Base-by-base conservation (phyloP, 169 alveolate genomes). In the Plasmodium malariae region DNA sequence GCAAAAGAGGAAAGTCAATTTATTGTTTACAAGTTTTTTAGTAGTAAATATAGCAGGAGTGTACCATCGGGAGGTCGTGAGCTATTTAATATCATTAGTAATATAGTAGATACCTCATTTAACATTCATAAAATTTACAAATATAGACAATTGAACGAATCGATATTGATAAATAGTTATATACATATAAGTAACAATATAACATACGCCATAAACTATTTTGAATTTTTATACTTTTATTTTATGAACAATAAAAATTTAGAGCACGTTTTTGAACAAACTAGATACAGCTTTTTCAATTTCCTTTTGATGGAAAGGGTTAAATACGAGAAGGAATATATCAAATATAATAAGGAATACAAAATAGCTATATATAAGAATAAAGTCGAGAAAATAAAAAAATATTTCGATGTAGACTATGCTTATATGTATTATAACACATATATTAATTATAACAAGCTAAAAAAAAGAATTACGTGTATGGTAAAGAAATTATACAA, bases 81-180 rank as follows among this genome's bases (percentile, higher is more conserved):
- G n/a, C n/a, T n/a, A n/a, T 49, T 49, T 49, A 49, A 0, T 0
- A 17, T n/a, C 36, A n/a, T 59, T 4, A 2, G 51, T 4, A 48
- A 34, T 28, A 62, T 43, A 45, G 19, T 12, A 17, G 32, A 78
- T 14, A 62, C 34, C 5, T 67, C 69, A 7, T 9, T 32, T 17
- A 17, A 67, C 43, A 30, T 83, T 67, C 72, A 83, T 32, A 83
- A 55, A 67, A 83, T 83, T 49, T 83, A 83, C 26, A 83, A 83
- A 83, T 68, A 65, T 32, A 83, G 51, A 36, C 59, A 67, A 17
- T 34, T 51, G 21, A 83, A 83, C 24, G 91, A 65, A n/a, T 36
- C 57, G 12, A 19, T 83, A 65, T 59, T 83, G 5, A 5, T 83
- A 60, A 51, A 83, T 19, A 54, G 67, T 83, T 83, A 24, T 57